Conservation (phyloP, 768 basidiomycete species). For the Brasilioporus rufonigricans region DNA sequence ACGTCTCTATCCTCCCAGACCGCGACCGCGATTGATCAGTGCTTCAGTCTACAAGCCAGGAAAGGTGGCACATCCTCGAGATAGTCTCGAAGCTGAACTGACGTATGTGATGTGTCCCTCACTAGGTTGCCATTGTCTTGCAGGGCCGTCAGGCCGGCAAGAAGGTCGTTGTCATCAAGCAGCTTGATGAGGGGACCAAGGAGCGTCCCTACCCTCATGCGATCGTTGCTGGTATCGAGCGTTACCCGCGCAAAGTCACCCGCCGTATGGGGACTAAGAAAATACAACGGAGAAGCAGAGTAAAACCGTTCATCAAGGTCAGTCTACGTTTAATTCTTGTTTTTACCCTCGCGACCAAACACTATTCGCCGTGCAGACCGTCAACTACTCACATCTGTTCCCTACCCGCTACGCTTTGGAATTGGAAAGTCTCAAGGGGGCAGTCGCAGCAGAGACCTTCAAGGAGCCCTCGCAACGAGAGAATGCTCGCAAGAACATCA, state of each 20-base stretch:
- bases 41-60: conserved; percentile 87
- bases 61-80: conserved; percentile 55
- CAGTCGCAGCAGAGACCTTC: conserved; percentile 85
- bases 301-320: conserved; percentile 99
- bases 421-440: conserved; percentile 90
- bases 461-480: conserved; percentile 96
- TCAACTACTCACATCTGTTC: conserved; percentile 99
- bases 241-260: conserved; percentile 97
- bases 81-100: not conserved
- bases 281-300: conserved; percentile 86
- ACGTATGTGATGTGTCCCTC: not conserved
- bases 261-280: conserved; percentile 98
- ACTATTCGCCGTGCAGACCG: conserved; percentile 44
- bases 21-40: conserved; percentile 11
- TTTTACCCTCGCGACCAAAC: not conserved
- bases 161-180: conserved; percentile 99
- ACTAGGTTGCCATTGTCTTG: conserved; percentile 91
- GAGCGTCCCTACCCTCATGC: conserved; percentile 97
- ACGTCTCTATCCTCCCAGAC: not conserved
- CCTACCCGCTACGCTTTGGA: conserved; percentile 98
- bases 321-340: conserved; percentile 19
- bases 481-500: conserved; percentile 92
- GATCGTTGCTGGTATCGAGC: conserved; percentile 96
- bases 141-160: conserved; percentile 99
- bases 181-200: conserved; percentile 95